Conservation (phyloP, 2,329 filamentous ascomycete genomes). For the Xylariaceae sp. region DNA sequence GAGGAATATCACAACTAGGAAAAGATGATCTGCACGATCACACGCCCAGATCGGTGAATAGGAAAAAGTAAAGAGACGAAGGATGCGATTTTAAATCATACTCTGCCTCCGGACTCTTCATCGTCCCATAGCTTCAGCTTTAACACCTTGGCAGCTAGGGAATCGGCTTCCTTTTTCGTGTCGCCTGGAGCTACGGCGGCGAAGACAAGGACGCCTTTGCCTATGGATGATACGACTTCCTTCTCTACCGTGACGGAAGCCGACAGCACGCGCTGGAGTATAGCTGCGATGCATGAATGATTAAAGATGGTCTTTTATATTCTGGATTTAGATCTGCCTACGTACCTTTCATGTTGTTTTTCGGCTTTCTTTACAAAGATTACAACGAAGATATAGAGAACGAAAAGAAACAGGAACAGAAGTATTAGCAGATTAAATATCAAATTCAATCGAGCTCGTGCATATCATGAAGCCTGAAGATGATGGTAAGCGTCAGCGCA, state of each 20-base stretch:
- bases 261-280: conserved; percentile 88
- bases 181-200: conserved; percentile 88
- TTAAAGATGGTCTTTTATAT: conserved; percentile 6
- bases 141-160: conserved; percentile 76
- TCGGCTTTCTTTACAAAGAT: too few relatives aligned
- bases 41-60: neutral
- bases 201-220: conserved; percentile 83
- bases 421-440: neutral
- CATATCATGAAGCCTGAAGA: neutral
- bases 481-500: too few relatives aligned
- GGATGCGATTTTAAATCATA: conserved; percentile 35
- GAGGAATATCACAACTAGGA: neutral
- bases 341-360: conserved; percentile 37
- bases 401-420: neutral
- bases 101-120: conserved; percentile 57
- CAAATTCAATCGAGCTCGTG: neutral
- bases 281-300: conserved; percentile 52
- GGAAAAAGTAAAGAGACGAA: conserved; percentile 5
- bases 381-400: neutral
- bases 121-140: conserved; percentile 93
- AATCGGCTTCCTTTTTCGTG: conserved; percentile 80
- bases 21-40: neutral
- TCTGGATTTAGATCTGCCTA: neutral
- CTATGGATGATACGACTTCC: conserved; percentile 83
- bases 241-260: conserved; percentile 94